Evolutionary conservation across 2,329 filamentous ascomycete genomes (phyloP).

Genomic region (Fusarium hostae): DNA sequence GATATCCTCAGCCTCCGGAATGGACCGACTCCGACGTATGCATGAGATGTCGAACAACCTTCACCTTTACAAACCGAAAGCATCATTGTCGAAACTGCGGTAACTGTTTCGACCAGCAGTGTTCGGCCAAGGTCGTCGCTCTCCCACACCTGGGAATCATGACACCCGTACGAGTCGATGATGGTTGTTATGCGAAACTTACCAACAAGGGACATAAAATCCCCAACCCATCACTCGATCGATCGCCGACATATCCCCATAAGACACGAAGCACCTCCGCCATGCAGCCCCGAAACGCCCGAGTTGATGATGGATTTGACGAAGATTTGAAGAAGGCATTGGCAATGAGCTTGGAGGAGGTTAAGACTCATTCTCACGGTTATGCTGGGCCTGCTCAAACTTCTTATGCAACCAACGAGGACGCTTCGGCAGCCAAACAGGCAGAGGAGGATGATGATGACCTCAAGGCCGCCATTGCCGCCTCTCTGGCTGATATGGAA

Average conservation of each 20-base stretch:
- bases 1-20: conserved; percentile 78
- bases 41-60: conserved; percentile 95
- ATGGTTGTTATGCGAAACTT: conserved; percentile 92
- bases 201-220: conserved; percentile 71
- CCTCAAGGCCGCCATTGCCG: conserved; percentile 92
- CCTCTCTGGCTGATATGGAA: conserved; percentile 96
- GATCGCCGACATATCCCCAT: conserved; percentile 61
- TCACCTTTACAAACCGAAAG: conserved; percentile 98
- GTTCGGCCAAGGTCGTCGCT: conserved; percentile 87
- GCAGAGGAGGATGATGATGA: conserved; percentile 92
- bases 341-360: conserved; percentile 97
- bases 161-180: conserved; percentile 91
- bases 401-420: conserved; percentile 51
- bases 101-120: conserved; percentile 96
- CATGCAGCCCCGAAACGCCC: conserved; percentile 91
- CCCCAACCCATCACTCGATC: conserved; percentile 58
- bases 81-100: conserved; percentile 98
- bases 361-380: conserved; percentile 77
- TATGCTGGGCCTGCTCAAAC: conserved; percentile 71
- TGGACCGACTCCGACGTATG: conserved; percentile 99
- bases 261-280: conserved; percentile 73
- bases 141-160: conserved; percentile 93
- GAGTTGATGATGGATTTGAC: conserved; percentile 91
- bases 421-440: conserved; percentile 53
- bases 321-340: conserved; percentile 93